These are phyloP conservation scores for Cenchrus americanus DNA, from an alignment of 176 grass and related monocot genomes.

Conservation along the genomic window DNA sequence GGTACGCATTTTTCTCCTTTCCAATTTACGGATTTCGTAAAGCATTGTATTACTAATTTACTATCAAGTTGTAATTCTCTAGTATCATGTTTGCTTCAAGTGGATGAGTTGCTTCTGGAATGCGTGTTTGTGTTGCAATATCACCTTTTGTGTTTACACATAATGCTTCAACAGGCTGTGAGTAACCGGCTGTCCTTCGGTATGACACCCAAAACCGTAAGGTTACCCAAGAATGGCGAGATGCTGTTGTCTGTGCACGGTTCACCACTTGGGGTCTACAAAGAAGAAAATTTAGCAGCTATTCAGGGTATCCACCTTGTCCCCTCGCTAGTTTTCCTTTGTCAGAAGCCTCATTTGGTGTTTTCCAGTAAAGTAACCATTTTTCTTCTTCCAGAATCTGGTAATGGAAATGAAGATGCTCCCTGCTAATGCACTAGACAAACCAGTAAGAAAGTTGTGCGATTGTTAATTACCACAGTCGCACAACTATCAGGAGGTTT, in stretches of 20 bases:
- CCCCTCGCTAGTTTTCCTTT: conserved; percentile 21
- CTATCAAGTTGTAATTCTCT: not conserved
- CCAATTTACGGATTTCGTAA: not conserved
- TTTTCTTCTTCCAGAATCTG: conserved; percentile 62
- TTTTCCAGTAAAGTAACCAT: conserved; percentile 2
- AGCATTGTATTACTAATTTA: not conserved
- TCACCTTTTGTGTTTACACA: conserved; percentile 5
- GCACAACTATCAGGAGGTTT: not conserved
- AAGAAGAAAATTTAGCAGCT: conserved; percentile 77
- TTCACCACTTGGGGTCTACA: conserved; percentile 85
- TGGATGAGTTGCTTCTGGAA: conserved; percentile 4
- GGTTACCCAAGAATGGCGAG: conserved; percentile 82
- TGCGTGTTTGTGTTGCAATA: not conserved
- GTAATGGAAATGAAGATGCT: conserved; percentile 52
- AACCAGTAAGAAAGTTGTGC: conserved; percentile 23
- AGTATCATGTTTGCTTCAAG: conserved; percentile 10
- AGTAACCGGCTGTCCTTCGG: conserved; percentile 68
- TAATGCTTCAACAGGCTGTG: conserved; percentile 54
- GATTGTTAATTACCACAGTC: not conserved
- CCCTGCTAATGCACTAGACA: conserved; percentile 19
- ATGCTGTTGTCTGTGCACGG: conserved; percentile 85
- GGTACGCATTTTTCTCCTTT: conserved; percentile 54
- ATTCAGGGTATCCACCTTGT: conserved; percentile 56
- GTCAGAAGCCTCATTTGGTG: not conserved
- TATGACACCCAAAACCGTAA: conserved; percentile 82